These are phyloP conservation scores for Leccinum longicurvipes DNA, from an alignment of 768 basidiomycete genomes.

Conservation along the genomic window DNA sequence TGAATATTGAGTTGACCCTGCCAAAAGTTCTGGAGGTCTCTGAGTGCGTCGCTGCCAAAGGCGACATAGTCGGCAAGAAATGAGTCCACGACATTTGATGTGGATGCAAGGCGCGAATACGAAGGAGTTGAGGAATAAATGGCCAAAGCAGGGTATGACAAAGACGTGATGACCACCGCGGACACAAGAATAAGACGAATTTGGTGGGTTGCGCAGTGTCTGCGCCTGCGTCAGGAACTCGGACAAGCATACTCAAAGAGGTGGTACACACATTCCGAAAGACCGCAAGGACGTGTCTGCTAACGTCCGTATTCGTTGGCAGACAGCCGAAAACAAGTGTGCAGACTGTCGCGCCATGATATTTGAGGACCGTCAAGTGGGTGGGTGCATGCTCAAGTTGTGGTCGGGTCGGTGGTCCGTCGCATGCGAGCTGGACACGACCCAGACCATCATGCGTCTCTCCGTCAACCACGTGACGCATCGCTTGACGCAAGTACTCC, in stretches of 20 bases:
- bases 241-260: neutral
- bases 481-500: too few species aligned
- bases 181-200: conserved; percentile 87
- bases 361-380: conserved; percentile 11
- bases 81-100: conserved; percentile 58
- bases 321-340: conserved; percentile 19
- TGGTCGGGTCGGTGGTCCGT: neutral
- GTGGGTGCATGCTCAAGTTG: conserved; percentile 14
- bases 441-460: neutral
- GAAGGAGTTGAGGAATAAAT: conserved; percentile 75
- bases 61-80: conserved; percentile 53
- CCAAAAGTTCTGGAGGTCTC: conserved; percentile 73
- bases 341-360: conserved; percentile 24
- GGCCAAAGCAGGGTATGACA: conserved; percentile 88
- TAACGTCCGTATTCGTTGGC: conserved; percentile 36
- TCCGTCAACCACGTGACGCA: conserved; percentile 18
- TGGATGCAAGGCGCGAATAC: conserved; percentile 51
- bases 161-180: conserved; percentile 81
- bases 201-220: conserved; percentile 88
- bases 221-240: conserved; percentile 29
- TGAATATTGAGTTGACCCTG: conserved; percentile 59
- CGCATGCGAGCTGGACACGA: neutral
- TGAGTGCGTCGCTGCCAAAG: conserved; percentile 51
- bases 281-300: conserved; percentile 58
- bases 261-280: conserved; percentile 72